These are phyloP conservation scores for Leccinum subgranulosum DNA, from an alignment of 768 basidiomycete genomes.

Conservation along the genomic window DNA sequence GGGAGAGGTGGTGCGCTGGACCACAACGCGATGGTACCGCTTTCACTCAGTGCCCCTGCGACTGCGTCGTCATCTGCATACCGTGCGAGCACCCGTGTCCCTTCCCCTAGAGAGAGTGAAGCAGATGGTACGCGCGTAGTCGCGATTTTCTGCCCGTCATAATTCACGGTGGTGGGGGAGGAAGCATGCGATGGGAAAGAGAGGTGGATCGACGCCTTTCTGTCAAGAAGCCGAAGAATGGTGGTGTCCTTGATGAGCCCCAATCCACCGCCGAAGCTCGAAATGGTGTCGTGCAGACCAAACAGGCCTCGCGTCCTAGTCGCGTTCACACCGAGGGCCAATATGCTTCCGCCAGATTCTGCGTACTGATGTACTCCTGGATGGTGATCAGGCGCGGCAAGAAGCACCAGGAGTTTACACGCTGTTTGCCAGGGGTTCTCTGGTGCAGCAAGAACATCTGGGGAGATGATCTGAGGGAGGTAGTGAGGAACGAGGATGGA, in stretches of 20 bases:
- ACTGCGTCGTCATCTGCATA: slow-evolving; percentile 7
- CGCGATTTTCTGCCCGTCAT: neutral
- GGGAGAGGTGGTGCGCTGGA: slow-evolving; percentile 27
- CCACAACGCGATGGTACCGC: slow-evolving; percentile 27
- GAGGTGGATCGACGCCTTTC: slow-evolving; percentile 21
- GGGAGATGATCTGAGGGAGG: slow-evolving; percentile 67
- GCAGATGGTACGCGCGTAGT: slow-evolving; percentile 12
- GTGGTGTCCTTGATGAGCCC: slow-evolving; percentile 30
- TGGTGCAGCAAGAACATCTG: slow-evolving; percentile 50
- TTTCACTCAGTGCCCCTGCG: slow-evolving; percentile 26
- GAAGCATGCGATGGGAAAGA: slow-evolving; percentile 23
- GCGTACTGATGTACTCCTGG: slow-evolving; percentile 57
- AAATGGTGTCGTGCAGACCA: slow-evolving; percentile 33
- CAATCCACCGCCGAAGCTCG: slow-evolving; percentile 36
- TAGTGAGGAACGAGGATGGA: slow-evolving; percentile 68
- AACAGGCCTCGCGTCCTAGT: slow-evolving; percentile 45
- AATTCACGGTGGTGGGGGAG: slow-evolving; percentile 8
- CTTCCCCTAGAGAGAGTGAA: slow-evolving; percentile 18
- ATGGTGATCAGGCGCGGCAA: slow-evolving; percentile 43
- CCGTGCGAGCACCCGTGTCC: slow-evolving; percentile 14
- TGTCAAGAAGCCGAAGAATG: slow-evolving; percentile 26
- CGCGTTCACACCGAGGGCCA: slow-evolving; percentile 62
- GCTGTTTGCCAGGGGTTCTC: slow-evolving; percentile 73
- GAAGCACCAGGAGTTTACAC: slow-evolving; percentile 82
- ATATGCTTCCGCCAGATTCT: slow-evolving; percentile 63